Base-by-base conservation (phyloP, 169 alveolate genomes). In the Babesia caballi region DNA sequence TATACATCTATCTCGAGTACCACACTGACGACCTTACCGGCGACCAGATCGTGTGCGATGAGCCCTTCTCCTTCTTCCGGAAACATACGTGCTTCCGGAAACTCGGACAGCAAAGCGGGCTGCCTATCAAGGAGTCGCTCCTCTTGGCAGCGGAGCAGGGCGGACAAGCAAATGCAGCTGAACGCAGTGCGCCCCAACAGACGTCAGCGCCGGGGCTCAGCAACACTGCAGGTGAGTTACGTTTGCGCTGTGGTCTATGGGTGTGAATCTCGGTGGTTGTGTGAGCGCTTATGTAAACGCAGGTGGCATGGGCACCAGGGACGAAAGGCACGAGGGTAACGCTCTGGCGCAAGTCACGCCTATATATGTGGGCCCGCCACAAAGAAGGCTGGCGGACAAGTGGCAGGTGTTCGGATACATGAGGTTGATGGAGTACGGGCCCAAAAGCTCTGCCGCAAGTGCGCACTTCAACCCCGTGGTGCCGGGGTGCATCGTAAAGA, bases 21-120 rank as follows among this genome's bases (percentile, higher is more conserved):
- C 96, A 92, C 85, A 91, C 95, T 14, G 95, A 92, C 25, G 90
- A 88, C 53, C 88, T 83, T 12, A 81, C 86, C 25, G 94, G 94
- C 7, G 84, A 84, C 12, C 88, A 70, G 53, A 83, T 85, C 36
- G 69, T 56, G 23, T 91, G 95, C 82, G 94, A 90, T 33, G 96
- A 91, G 54, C 89, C 96, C 19, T 92, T 92, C 69, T 82, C 94
- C 19, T 82, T 92, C 66, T 92, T 91, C 51, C 61, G 88, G 60
- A 92, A 89, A 42, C 96, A 92, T 69, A 91, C 93, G 46, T 92
- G 96, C 70, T 92, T 66, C 58, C 59, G 85, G 44, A 76, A 76
- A 35, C 56, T 76, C 3, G 85, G 85, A 19, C 78, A 76, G 30
- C 28, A 59, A 0, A 58, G 47, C 15, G 85, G 85, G 21, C 33